phyloP scores from a whole-genome alignment of 2,329 filamentous ascomycete genomes.

The Cercospora sp. region DNA sequence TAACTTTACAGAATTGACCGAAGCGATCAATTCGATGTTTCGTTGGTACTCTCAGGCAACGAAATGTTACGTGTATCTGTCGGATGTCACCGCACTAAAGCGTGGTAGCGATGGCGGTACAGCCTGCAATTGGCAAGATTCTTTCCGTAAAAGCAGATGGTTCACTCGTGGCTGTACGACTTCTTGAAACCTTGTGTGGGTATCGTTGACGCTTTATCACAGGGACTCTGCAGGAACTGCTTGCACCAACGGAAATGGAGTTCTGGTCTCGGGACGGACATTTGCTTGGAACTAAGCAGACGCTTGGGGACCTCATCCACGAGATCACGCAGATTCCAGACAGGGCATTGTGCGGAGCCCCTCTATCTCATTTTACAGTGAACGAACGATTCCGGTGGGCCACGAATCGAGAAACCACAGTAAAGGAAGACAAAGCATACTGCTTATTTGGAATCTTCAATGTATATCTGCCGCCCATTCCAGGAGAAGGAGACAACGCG shows the following conservation, averaged over 20 bases:
- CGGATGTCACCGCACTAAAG: not conserved
- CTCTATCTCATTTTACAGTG: not conserved
- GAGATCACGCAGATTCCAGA: not conserved
- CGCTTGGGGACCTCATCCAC: not conserved
- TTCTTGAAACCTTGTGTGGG: too few relatives aligned
- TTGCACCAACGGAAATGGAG: not conserved
- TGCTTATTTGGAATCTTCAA: constrained; percentile 48
- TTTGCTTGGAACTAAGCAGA: not conserved
- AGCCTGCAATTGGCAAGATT: not conserved
- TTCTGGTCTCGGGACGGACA: not conserved
- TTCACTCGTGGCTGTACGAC: constrained; percentile 6
- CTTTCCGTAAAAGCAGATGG: not conserved
- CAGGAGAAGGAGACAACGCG: constrained; percentile 38
- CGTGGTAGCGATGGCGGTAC: not conserved
- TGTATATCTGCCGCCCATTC: constrained; percentile 47
- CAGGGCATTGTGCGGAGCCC: not conserved
- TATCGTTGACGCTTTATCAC: not conserved
- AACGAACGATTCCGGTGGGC: not conserved
- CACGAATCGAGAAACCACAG: not conserved
- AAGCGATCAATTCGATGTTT: not conserved
- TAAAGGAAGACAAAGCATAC: constrained; percentile 47
- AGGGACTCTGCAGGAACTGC: constrained; percentile 5
- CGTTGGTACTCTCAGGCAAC: not conserved
- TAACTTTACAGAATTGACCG: not conserved
- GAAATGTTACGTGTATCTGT: constrained; percentile 7